phyloP scores from a whole-genome alignment of 805 yeast species.

The Metschnikowia anglica region DNA sequence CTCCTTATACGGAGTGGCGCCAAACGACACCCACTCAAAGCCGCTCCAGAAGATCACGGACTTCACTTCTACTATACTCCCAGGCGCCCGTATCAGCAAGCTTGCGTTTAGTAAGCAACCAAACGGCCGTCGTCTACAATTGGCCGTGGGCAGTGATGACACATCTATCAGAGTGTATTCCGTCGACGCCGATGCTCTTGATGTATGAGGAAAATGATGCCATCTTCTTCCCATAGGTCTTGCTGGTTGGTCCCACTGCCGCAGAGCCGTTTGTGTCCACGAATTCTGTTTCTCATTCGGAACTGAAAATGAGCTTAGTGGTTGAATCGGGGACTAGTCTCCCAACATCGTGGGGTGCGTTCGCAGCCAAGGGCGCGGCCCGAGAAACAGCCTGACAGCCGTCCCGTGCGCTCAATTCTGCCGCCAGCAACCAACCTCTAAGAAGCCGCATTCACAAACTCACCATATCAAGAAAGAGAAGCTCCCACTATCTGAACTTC shows the following conservation, averaged over 20 bases:
- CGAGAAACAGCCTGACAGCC: no score
- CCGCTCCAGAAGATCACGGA: constrained; percentile 22
- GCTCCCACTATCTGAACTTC: no score
- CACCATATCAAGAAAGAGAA: no score
- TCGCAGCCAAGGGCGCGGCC: no score
- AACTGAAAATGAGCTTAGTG: no score
- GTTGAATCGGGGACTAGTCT: no score
- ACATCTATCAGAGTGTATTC: constrained; percentile 52
- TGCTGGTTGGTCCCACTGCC: background rate
- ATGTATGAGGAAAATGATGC: background rate
- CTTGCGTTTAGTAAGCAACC: constrained; percentile 50
- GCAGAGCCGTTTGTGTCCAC: background rate
- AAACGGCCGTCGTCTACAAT: constrained; percentile 14
- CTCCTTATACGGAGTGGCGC: constrained; percentile 34
- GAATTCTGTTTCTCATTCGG: no score
- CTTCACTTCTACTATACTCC: constrained; percentile 45
- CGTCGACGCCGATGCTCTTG: constrained; percentile 1
- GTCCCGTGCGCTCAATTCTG: no score
- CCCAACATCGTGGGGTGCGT: no score
- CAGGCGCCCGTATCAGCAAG: constrained; percentile 62
- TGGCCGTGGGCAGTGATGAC: constrained; percentile 69
- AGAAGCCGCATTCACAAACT: no score
- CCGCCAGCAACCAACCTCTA: no score
- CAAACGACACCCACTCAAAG: constrained; percentile 25
- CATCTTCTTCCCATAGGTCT: background rate